Percentiles rank a stretch among this genome's conserved stretches.
Evolutionary conservation across 352 stramenopile genomes (phyloP).

Genomic region (Elongisporangium undulatum): DNA sequence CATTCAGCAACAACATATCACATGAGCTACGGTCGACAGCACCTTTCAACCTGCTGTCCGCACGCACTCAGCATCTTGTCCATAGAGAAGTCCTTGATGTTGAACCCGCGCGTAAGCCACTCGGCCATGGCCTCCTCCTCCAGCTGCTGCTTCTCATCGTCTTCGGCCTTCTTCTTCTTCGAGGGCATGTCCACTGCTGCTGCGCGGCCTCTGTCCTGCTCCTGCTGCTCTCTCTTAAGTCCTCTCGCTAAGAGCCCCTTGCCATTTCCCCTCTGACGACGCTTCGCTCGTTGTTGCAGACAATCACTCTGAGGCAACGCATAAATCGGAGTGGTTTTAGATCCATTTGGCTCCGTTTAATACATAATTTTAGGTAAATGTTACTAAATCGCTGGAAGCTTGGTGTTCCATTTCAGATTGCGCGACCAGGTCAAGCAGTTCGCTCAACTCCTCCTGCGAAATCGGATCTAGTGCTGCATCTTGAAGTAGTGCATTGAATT

Average conservation of each 20-base stretch:
- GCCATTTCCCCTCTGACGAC: neutral
- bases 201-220: neutral
- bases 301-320: neutral
- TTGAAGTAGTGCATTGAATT: neutral
- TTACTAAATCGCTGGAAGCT: neutral
- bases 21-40: neutral
- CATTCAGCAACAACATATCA: neutral
- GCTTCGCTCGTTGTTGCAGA: neutral
- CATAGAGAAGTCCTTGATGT: conserved; percentile 66
- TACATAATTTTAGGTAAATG: too few species aligned
- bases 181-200: conserved; percentile 4
- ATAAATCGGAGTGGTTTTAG: neutral
- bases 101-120: conserved; percentile 59
- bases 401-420: neutral
- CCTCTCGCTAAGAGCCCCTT: neutral
- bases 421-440: neutral
- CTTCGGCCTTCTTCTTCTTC: conserved; percentile 16
- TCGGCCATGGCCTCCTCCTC: conserved; percentile 69
- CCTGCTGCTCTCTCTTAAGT: neutral
- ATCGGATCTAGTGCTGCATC: neutral
- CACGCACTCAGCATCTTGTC: conserved; percentile 68
- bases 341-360: neutral
- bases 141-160: conserved; percentile 40
- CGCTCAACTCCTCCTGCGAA: neutral
- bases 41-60: neutral